Conservation (phyloP, 345 rosid genomes). For the Aquilaria malaccensis region DNA sequence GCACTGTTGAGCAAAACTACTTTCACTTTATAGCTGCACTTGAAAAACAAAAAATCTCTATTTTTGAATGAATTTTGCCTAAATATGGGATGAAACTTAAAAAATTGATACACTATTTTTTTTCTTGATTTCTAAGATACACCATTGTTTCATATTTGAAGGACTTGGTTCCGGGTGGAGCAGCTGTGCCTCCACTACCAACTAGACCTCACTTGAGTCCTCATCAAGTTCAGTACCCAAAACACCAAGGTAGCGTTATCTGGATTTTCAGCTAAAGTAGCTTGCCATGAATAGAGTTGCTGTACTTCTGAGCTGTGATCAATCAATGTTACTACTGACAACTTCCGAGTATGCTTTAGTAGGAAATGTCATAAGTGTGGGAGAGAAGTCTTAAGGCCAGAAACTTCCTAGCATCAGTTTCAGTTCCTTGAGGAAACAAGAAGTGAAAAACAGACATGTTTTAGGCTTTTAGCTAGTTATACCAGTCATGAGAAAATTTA, state of each 20-base stretch:
- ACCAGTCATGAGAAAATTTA: too few relatives aligned
- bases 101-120: neutral
- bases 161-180: conserved; percentile 52
- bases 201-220: conserved; percentile 39
- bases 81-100: neutral
- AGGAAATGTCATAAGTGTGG: too few relatives aligned
- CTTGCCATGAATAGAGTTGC: too few relatives aligned
- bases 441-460: too few relatives aligned
- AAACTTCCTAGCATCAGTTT: too few relatives aligned
- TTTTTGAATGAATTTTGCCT: neutral
- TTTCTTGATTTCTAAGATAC: conserved; percentile 7
- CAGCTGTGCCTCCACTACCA: conserved; percentile 40
- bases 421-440: too few relatives aligned
- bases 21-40: neutral
- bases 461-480: too few relatives aligned
- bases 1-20: neutral
- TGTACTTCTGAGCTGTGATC: too few relatives aligned
- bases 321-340: too few relatives aligned
- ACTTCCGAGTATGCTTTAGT: too few relatives aligned
- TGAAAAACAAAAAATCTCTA: neutral
- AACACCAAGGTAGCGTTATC: conserved; percentile 39
- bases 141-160: conserved; percentile 23
- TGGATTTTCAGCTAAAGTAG: too few relatives aligned
- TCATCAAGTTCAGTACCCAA: conserved; percentile 50
- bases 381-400: too few relatives aligned